Evolutionary conservation across 2,329 filamentous ascomycete species (phyloP).

Genomic region (Fusarium musae): DNA sequence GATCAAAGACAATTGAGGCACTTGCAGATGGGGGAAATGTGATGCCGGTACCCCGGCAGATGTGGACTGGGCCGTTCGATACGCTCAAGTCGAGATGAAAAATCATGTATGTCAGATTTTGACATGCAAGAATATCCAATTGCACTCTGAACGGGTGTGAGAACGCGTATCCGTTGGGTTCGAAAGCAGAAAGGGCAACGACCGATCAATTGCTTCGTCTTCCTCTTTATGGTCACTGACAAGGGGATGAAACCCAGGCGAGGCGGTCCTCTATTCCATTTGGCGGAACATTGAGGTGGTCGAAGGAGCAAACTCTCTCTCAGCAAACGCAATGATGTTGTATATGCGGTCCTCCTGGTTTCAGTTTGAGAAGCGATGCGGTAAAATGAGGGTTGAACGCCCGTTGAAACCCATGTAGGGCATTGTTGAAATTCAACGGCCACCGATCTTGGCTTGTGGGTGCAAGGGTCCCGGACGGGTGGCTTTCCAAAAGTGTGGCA

Average conservation of each 20-base stretch:
- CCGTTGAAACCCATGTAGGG: conserved; percentile 25
- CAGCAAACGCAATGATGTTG: conserved; percentile 9
- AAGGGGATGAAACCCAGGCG: conserved; percentile 31
- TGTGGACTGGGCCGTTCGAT: conserved; percentile 26
- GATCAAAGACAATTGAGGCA: conserved; percentile 39
- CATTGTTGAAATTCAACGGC: conserved; percentile 27
- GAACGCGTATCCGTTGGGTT: conserved; percentile 20
- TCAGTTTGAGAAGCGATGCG: conserved; percentile 31
- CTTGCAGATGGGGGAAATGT: conserved; percentile 40
- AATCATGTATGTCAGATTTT: conserved; percentile 29
- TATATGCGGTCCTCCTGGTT: conserved; percentile 9
- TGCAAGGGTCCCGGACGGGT: conserved; percentile 20
- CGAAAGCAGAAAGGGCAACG: conserved; percentile 5
- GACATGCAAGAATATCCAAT: conserved; percentile 25
- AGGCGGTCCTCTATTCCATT: conserved; percentile 25
- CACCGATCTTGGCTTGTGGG: conserved; percentile 28
- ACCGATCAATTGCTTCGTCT: conserved; percentile 7
- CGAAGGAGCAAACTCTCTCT: conserved; percentile 24
- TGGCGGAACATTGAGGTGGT: conserved; percentile 21
- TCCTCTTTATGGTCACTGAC: conserved; percentile 1
- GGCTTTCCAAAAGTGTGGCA: conserved; percentile 30
- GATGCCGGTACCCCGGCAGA: conserved; percentile 43
- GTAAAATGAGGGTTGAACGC: conserved; percentile 24
- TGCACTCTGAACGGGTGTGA: conserved; percentile 11
- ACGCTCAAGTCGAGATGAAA: conserved; percentile 36